Evolutionary conservation across 2,329 filamentous ascomycete genomes (phyloP).

Genomic region (Scolecobasidium constrictum): DNA sequence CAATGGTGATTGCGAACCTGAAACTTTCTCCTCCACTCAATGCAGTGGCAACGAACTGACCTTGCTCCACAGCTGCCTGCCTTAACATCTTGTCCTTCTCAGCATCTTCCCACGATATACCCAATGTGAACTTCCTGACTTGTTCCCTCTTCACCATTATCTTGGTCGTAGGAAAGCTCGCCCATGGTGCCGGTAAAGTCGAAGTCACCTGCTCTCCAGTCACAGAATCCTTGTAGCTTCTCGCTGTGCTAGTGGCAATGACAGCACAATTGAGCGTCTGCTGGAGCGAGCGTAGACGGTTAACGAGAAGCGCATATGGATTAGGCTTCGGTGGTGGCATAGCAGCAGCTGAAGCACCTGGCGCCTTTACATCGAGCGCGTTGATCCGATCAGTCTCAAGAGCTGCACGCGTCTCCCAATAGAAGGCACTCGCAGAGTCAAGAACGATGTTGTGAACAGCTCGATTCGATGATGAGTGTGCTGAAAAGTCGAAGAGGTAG

Average conservation of each 20-base stretch:
- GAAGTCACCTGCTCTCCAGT: constrained; percentile 3
- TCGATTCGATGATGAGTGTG: constrained; percentile 36
- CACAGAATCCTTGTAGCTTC: constrained; percentile 10
- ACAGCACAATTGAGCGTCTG: constrained; percentile 16
- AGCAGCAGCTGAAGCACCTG: background rate
- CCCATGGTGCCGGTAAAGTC: constrained; percentile 21
- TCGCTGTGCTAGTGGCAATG: constrained; percentile 15
- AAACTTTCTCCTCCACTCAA: background rate
- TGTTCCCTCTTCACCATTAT: constrained; percentile 22
- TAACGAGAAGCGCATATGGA: constrained; percentile 1
- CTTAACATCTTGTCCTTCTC: constrained; percentile 22
- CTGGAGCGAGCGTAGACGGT: constrained; percentile 1
- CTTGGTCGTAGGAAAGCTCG: constrained; percentile 18
- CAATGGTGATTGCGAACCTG: background rate
- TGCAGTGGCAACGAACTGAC: constrained; percentile 19
- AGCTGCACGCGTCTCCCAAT: constrained; percentile 41
- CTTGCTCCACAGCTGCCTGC: constrained; percentile 24
- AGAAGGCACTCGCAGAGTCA: constrained; percentile 44
- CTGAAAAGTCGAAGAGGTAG: constrained; percentile 36
- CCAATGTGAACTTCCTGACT: constrained; percentile 25
- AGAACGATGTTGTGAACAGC: constrained; percentile 40
- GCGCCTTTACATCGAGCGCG: background rate
- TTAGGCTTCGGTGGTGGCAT: background rate
- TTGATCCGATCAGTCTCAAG: background rate
- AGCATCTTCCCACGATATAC: constrained; percentile 27